phyloP scores from a whole-genome alignment of 2,329 filamentous ascomycete species.

The Sclerotinia spermophila region DNA sequence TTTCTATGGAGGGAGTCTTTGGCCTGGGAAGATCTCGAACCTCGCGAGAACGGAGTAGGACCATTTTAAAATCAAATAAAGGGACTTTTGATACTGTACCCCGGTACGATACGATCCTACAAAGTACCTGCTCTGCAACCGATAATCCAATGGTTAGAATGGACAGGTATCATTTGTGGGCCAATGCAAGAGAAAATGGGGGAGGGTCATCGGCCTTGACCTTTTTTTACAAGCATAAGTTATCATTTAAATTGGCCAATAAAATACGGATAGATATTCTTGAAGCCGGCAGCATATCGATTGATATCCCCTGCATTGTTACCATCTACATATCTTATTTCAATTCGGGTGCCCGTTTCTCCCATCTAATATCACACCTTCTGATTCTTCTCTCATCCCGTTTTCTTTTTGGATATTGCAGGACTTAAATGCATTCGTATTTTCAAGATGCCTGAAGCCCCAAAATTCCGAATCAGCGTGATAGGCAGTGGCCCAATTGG shows the following conservation, averaged over 20 bases:
- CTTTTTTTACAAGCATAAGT: neutral
- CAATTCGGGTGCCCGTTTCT: neutral
- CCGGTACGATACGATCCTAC: no score
- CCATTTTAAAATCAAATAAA: neutral
- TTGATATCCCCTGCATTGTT: neutral
- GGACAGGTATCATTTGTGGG: neutral
- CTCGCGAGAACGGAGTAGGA: neutral
- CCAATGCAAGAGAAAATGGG: neutral
- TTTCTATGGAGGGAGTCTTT: neutral
- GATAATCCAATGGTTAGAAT: neutral
- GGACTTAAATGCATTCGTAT: neutral
- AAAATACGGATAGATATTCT: neutral
- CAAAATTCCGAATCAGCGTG: conserved; percentile 20
- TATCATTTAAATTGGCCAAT: neutral
- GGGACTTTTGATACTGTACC: neutral
- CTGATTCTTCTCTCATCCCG: no score
- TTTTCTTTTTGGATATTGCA: neutral
- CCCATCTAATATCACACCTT: neutral
- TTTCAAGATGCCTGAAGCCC: neutral
- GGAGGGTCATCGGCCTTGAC: neutral
- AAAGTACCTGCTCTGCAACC: neutral
- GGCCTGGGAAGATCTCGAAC: neutral
- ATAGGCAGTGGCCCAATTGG: conserved; percentile 21
- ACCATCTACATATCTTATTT: neutral
- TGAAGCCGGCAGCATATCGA: neutral